phyloP scores from a whole-genome alignment of 2,329 filamentous ascomycete genomes.

The Chalaropsis thielavioides region DNA sequence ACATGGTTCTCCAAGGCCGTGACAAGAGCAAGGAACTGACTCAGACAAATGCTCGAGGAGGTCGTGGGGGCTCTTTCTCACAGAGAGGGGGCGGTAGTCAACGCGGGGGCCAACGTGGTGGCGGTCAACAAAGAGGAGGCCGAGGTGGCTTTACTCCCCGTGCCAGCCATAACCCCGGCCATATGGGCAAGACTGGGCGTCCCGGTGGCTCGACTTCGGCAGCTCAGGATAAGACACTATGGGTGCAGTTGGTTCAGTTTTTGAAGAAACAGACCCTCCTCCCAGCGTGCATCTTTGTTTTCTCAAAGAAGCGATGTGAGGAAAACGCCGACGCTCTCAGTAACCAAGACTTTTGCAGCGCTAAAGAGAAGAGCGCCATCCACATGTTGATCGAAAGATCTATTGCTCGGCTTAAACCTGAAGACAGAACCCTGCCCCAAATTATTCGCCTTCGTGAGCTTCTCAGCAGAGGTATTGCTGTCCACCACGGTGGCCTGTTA shows the following conservation, averaged over 20 bases:
- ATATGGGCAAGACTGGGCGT: constrained; percentile 79
- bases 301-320: constrained; percentile 94
- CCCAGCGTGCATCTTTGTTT: constrained; percentile 93
- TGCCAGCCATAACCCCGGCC: constrained; percentile 53
- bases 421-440: constrained; percentile 81
- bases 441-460: constrained; percentile 79
- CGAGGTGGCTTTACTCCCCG: constrained; percentile 39
- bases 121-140: constrained; percentile 39
- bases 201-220: constrained; percentile 76
- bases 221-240: constrained; percentile 88
- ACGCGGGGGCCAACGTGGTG: constrained; percentile 26
- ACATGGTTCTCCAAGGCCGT: constrained; percentile 63
- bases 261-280: constrained; percentile 75
- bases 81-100: constrained; percentile 23
- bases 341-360: constrained; percentile 89
- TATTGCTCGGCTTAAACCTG: constrained; percentile 74
- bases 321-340: constrained; percentile 91
- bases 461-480: constrained; percentile 75
- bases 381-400: constrained; percentile 98
- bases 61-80: constrained; percentile 10
- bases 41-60: constrained; percentile 17
- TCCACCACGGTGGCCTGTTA: constrained; percentile 86
- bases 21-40: constrained; percentile 42
- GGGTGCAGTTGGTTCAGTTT: constrained; percentile 90
- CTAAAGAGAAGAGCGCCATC: constrained; percentile 85